Conservation (phyloP, 495 filamentous ascomycete species). For the Extremus antarcticus region DNA sequence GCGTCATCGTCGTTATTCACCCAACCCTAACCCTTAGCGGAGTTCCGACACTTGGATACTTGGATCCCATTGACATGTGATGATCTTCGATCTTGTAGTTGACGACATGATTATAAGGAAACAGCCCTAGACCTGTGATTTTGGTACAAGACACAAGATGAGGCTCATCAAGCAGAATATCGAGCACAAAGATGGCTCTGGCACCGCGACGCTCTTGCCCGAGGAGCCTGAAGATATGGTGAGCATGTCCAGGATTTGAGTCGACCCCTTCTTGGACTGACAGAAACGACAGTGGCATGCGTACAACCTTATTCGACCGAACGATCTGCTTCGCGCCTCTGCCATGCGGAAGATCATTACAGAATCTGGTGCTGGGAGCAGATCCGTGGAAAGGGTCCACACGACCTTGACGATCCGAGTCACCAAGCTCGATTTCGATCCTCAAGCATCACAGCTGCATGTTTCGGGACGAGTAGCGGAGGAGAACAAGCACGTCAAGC, state of each 20-base stretch:
- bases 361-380: conserved; percentile 61
- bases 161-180: conserved; percentile 62
- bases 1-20: too few relatives aligned
- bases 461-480: conserved; percentile 70
- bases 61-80: too few relatives aligned
- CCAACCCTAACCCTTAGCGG: too few relatives aligned
- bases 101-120: too few relatives aligned
- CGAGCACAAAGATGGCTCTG: conserved; percentile 59
- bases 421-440: conserved; percentile 79
- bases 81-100: too few relatives aligned
- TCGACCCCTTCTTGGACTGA: not conserved
- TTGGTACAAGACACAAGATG: too few relatives aligned
- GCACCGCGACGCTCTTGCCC: conserved; percentile 68
- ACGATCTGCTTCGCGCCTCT: conserved; percentile 69
- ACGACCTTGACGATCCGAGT: conserved; percentile 71
- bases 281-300: conserved; percentile 67
- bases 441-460: conserved; percentile 70
- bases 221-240: conserved; percentile 97
- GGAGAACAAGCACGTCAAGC: conserved; percentile 72
- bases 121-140: too few relatives aligned
- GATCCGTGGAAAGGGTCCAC: conserved; percentile 61
- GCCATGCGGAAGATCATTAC: conserved; percentile 68
- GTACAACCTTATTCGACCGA: conserved; percentile 81
- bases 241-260: conserved; percentile 15
- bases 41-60: too few relatives aligned